phyloP scores from a whole-genome alignment of 2,329 filamentous ascomycete genomes.

The Alternaria gaisen region DNA sequence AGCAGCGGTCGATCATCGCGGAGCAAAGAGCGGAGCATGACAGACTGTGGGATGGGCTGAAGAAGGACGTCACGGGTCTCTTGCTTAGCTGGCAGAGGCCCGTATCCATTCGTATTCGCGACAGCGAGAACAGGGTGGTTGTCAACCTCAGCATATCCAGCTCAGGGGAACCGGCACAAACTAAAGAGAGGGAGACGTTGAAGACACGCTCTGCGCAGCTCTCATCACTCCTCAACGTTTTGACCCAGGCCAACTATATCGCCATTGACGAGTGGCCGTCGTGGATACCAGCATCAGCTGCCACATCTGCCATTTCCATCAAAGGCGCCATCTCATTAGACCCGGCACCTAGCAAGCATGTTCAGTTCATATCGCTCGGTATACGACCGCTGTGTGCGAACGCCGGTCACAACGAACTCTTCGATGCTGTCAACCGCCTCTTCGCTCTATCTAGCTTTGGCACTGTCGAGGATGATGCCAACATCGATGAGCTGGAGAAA shows the following conservation, averaged over 20 bases:
- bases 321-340: conserved; percentile 74
- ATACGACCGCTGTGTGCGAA: conserved; percentile 69
- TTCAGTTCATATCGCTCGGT: conserved; percentile 85
- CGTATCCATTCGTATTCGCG: conserved; percentile 67
- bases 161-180: not conserved
- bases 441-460: conserved; percentile 84
- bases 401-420: conserved; percentile 70
- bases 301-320: conserved; percentile 68
- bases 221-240: conserved; percentile 50
- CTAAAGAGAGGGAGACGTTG: not conserved
- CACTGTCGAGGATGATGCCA: conserved; percentile 58
- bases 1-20: conserved; percentile 70
- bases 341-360: conserved; percentile 74
- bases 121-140: conserved; percentile 55
- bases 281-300: conserved; percentile 78
- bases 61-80: conserved; percentile 67
- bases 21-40: conserved; percentile 62
- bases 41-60: conserved; percentile 72
- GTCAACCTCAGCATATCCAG: conserved; percentile 41
- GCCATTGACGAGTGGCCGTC: conserved; percentile 60
- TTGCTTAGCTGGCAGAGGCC: conserved; percentile 73
- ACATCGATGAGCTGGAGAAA: conserved; percentile 50
- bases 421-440: conserved; percentile 78
- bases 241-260: conserved; percentile 73
- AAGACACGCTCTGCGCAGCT: conserved; percentile 31